Conservation (phyloP, 345 rosid species). For the Odontarrhena argentea region DNA sequence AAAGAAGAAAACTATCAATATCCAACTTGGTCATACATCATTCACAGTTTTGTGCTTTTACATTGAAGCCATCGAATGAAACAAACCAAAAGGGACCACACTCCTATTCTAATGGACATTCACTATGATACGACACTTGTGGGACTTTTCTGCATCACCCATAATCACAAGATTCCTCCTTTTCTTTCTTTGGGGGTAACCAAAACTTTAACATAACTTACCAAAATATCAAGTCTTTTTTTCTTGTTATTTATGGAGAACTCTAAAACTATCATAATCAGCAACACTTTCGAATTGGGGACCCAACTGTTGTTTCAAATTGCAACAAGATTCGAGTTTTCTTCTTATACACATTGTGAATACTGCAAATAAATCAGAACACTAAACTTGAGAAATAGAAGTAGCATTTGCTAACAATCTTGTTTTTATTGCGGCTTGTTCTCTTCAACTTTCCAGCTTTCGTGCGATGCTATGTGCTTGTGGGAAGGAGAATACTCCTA, state of each 20-base stretch:
- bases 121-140: constrained; percentile 36
- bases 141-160: constrained; percentile 40
- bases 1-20: constrained; percentile 32
- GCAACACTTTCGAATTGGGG: constrained; percentile 25
- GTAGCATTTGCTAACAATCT: constrained; percentile 22
- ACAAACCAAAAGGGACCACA: constrained; percentile 36
- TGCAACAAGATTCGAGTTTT: constrained; percentile 35
- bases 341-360: constrained; percentile 37
- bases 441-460: constrained; percentile 86
- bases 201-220: constrained; percentile 11
- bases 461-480: constrained; percentile 75
- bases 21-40: constrained; percentile 44
- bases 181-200: constrained; percentile 26
- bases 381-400: constrained; percentile 32
- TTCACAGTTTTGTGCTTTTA: constrained; percentile 38
- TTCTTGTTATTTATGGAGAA: neutral
- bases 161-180: constrained; percentile 34
- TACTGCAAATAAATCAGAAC: constrained; percentile 19
- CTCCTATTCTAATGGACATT: constrained; percentile 33
- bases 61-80: constrained; percentile 38
- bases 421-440: constrained; percentile 34
- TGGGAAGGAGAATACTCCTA: constrained; percentile 79
- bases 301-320: constrained; percentile 30
- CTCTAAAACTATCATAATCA: constrained; percentile 16
- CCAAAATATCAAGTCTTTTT: constrained; percentile 9